Evolutionary conservation across 495 filamentous ascomycete species (phyloP), one percentile per base, ranked within the genome.

Genomic region (Aspergillus steynii): DNA sequence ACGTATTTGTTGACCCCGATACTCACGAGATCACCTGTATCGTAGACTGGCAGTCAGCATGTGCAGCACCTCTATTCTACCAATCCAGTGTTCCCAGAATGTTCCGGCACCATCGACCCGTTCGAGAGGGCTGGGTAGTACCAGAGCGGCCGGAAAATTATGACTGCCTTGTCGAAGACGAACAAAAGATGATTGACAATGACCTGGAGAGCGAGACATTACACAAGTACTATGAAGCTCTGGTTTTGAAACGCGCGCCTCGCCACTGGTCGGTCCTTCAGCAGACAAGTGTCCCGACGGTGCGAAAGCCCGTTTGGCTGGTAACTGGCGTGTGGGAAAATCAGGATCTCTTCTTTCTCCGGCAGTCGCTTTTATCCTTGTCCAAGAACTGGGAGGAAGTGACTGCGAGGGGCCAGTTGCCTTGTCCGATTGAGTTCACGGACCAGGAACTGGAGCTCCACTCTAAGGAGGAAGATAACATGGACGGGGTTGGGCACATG

Each of bases 1-100:
- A 81, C 57, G 63, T 81, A 8, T 78, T 75, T 49, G 68, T 79
- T 1, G 65, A 73, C 61, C 71, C 66, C 26, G 54, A 63, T 15
- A 71, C 68, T 3, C 46, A 56, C 12, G 25, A 64, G 37, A 72
- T 77, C 48, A 68, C 68, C 14, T 31, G 61, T 25, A 67, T 76
- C 20, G 62, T 78, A 14, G 75, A 74, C 63, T 76, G 71, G 75
- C 71, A 78, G 52, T 69, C 68, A 8, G 65, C 67, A 25, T 67
- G 62, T 29, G 60, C 74, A 20, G 60, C 66, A 0, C 69, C 71
- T 27, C 55, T 75, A 3, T 75, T 73, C 58, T 65, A 68, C 51
- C 72, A 75, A 29, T 67, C 62, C 57, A 42, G 49, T 45, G 51
- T 77, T 50, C 68, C 72, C 12, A 64, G 61, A 55, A 65, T 77